Evolutionary conservation across 192 early-diverging fungal species (phyloP).

Genomic region (Coemansia biformis): DNA sequence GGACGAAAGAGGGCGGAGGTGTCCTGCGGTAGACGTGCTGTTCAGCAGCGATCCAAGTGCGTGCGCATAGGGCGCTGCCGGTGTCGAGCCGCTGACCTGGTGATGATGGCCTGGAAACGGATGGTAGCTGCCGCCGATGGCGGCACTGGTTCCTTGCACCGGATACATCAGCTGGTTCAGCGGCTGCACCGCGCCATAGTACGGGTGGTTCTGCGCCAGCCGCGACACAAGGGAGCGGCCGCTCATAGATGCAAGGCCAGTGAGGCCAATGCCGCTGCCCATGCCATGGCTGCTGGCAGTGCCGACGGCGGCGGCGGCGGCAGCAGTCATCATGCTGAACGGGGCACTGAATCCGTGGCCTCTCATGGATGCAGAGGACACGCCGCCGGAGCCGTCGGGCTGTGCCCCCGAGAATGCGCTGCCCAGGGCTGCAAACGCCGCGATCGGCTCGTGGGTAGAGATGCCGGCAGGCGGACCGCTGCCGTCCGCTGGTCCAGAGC

Average conservation of each 20-base stretch:
- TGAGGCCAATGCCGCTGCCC: slow-evolving; percentile 16
- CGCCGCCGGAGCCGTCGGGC: background rate
- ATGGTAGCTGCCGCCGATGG: slow-evolving; percentile 5
- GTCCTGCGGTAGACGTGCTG: background rate
- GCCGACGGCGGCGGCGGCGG: too few relatives aligned
- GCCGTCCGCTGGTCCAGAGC: background rate
- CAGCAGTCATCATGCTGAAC: background rate
- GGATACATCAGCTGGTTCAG: slow-evolving; percentile 31
- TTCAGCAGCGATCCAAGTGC: slow-evolving; percentile 16
- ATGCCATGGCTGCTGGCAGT: slow-evolving; percentile 1
- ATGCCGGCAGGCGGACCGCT: background rate
- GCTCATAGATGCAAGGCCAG: slow-evolving; percentile 18
- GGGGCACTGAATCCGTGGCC: background rate
- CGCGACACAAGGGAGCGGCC: slow-evolving; percentile 17
- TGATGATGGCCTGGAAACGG: background rate
- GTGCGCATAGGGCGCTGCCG: slow-evolving; percentile 6
- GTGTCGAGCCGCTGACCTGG: background rate
- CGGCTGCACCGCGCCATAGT: slow-evolving; percentile 36
- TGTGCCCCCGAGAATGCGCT: slow-evolving; percentile 6
- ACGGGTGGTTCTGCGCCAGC: slow-evolving; percentile 19
- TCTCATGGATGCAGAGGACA: too few relatives aligned
- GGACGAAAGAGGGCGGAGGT: slow-evolving; percentile 1
- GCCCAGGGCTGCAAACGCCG: slow-evolving; percentile 5
- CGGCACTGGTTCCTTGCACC: background rate
- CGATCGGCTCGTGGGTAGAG: background rate